Base-by-base conservation (phyloP, 192 early-diverging fungal genomes). In the Podila minutissima region DNA sequence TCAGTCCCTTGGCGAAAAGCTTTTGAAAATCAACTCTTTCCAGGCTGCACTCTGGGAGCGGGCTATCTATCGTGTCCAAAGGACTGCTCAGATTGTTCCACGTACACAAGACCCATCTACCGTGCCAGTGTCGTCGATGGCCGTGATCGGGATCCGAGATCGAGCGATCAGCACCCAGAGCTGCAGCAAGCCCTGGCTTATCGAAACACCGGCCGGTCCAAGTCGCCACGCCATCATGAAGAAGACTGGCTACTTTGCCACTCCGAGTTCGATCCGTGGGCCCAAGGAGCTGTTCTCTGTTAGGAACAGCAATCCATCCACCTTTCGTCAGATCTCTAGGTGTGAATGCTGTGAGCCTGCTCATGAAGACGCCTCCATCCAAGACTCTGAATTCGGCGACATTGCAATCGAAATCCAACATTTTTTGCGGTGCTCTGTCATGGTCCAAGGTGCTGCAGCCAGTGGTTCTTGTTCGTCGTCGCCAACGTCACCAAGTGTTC, bases 371-470 rank as follows among this genome's bases (percentile, higher is more conserved):
- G 5, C 35, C 9, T 19, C 41, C 0, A 11, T 37, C 26, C 7
- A 19, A 35, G 62, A 72, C 35, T 50, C 22, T 19, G 64, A 51
- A 32, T 38, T 46, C n/a, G 58, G 58, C 12, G 41, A 3, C 2
- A 74, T 67, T 22, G 61, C 67, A 15, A 74, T 74, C 33, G 73
- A 74, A 41, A 74, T 74, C 17, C 72, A 74, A 24, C 73, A 74
- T 31, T 74, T 66, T 33, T 28, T 74, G 28, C 57, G 72, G 38
- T 74, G 57, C 22, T 32, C n/a, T 24, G 11, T 66, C 38, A 12
- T 22, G 26, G 17, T 66, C 35, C 33, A n/a, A 33, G 64, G 58
- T 33, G 3, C 41, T 28, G 1, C 58, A 41, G 15, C 55, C 22
- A 32, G 65, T 46, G 3, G 8, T 26, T 55, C 53, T 55, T 55